phyloP scores from a whole-genome alignment of 2,329 filamentous ascomycete species.

The Dichotomopilus funicola region DNA sequence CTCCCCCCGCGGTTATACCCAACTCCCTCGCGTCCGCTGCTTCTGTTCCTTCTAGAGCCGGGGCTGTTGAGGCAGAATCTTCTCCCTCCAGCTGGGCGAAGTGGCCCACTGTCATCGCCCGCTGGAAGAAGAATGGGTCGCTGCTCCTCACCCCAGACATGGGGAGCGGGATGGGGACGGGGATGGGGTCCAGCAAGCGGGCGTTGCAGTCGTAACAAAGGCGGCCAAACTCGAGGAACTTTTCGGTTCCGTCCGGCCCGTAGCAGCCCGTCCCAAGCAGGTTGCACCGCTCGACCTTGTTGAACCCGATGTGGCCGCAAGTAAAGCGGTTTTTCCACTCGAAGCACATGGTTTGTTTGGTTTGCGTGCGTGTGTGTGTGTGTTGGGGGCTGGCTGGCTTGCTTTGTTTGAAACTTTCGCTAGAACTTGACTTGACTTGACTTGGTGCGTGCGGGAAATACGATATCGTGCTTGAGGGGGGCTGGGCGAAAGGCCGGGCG shows the following conservation, averaged over 20 bases:
- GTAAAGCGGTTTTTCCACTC: constrained; percentile 10
- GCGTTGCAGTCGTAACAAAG: constrained; percentile 6
- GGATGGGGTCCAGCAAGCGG: background rate
- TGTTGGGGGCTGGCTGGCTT: background rate
- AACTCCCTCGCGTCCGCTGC: no score
- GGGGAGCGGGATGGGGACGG: background rate
- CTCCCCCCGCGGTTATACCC: no score
- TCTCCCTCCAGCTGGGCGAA: no score
- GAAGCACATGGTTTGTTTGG: constrained; percentile 3
- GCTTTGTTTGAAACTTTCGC: background rate
- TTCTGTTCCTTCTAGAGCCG: no score
- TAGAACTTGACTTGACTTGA: background rate
- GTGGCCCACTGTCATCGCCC: background rate
- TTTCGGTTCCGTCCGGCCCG: constrained; percentile 6
- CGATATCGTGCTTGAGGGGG: no score
- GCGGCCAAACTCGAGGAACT: background rate
- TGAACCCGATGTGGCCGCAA: constrained; percentile 10
- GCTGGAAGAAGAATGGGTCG: no score
- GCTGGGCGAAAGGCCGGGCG: no score
- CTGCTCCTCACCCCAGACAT: no score
- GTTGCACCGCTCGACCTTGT: constrained; percentile 1
- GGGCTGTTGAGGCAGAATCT: no score
- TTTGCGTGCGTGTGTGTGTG: background rate
- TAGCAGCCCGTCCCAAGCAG: constrained; percentile 6
- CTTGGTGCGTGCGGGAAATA: no score